Evolutionary conservation across 2,329 filamentous ascomycete species (phyloP).

Genomic region (Aspergillus sclerotialis): DNA sequence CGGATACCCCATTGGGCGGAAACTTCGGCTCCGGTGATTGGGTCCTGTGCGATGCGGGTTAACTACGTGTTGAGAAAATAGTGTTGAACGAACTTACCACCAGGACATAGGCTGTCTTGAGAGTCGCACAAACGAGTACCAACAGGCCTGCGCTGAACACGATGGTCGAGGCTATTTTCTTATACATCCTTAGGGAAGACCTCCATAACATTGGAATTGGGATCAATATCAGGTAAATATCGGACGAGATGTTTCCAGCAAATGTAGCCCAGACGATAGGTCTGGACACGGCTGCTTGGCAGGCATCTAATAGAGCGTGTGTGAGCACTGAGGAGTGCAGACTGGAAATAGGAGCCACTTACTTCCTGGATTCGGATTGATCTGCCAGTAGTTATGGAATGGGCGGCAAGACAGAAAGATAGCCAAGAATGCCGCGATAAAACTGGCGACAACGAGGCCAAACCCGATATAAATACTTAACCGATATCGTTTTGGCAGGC

Average conservation of each 20-base stretch:
- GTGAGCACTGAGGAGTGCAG: conserved; percentile 2
- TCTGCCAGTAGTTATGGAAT: conserved; percentile 50
- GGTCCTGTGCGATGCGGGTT: conserved; percentile 14
- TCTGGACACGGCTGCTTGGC: conserved; percentile 43
- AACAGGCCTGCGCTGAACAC: conserved; percentile 49
- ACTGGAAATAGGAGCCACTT: conserved; percentile 16
- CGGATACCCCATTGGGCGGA: conserved; percentile 32
- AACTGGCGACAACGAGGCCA: conserved; percentile 39
- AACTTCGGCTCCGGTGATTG: conserved; percentile 22
- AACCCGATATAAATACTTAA: conserved; percentile 45
- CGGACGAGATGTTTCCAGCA: conserved; percentile 46
- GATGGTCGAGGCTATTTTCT: conserved; percentile 44
- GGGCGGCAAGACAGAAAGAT: conserved; percentile 47
- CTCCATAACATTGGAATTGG: conserved; percentile 50
- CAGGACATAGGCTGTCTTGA: conserved; percentile 45
- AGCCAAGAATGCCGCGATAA: conserved; percentile 40
- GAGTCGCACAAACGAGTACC: conserved; percentile 44
- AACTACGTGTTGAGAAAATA: too few species aligned
- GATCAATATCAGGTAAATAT: conserved; percentile 52
- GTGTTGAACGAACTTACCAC: conserved; percentile 26
- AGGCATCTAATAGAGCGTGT: conserved; percentile 33
- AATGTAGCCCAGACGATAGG: conserved; percentile 43
- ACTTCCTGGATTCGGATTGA: conserved; percentile 51
- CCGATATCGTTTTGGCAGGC: conserved; percentile 17
- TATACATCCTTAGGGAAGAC: conserved; percentile 39